Evolutionary conservation across 2,329 filamentous ascomycete genomes (phyloP).

Genomic region (Aschersonia sp.): DNA sequence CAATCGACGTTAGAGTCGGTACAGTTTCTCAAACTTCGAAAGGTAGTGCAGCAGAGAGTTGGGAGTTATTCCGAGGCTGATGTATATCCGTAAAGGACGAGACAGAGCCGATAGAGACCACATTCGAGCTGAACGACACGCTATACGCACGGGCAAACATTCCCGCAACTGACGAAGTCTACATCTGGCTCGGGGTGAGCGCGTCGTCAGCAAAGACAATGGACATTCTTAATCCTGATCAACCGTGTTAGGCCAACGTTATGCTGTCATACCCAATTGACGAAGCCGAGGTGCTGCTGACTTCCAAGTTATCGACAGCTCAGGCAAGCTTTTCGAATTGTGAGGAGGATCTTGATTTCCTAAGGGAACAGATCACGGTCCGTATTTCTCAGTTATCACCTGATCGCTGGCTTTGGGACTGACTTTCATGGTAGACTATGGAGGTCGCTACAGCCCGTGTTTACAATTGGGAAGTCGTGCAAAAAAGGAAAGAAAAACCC

Average conservation of each 20-base stretch:
- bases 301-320: slow-evolving; percentile 64
- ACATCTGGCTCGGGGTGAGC: slow-evolving; percentile 81
- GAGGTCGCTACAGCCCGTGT: slow-evolving; percentile 92
- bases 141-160: slow-evolving; percentile 80
- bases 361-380: slow-evolving; percentile 93
- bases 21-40: slow-evolving; percentile 63
- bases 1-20: slow-evolving; percentile 91
- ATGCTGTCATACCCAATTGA: slow-evolving; percentile 91
- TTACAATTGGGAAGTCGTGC: slow-evolving; percentile 98
- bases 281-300: slow-evolving; percentile 69
- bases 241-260: slow-evolving; percentile 59
- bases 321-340: slow-evolving; percentile 72
- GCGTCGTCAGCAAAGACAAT: background rate
- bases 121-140: slow-evolving; percentile 93
- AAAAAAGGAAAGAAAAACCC: slow-evolving; percentile 80
- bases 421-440: slow-evolving; percentile 51
- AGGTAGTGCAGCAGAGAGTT: slow-evolving; percentile 28
- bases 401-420: background rate
- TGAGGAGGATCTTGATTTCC: slow-evolving; percentile 90
- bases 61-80: background rate
- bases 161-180: slow-evolving; percentile 76
- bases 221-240: background rate
- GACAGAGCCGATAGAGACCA: slow-evolving; percentile 68
- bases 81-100: slow-evolving; percentile 21
- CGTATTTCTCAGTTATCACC: slow-evolving; percentile 14